These are phyloP conservation scores for Puccinia hordei DNA, from an alignment of 1,284 basidiomycete genomes.

Conservation along the genomic window DNA sequence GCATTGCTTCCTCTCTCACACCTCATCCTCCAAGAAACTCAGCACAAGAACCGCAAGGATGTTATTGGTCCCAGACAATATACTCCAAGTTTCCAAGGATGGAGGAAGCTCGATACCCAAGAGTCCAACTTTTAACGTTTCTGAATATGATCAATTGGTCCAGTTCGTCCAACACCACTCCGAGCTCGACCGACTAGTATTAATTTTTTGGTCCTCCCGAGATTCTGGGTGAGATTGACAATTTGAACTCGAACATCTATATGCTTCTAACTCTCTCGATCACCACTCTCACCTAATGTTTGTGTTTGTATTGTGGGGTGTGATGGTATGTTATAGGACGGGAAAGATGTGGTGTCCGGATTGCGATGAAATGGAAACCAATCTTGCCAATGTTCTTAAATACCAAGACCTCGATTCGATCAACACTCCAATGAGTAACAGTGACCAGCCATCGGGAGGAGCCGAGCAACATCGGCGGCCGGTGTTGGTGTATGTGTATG, in stretches of 20 bases:
- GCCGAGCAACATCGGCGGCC: not conserved
- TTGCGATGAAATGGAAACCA: slow-evolving; percentile 34
- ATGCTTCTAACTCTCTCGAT: not conserved
- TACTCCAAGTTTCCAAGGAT: not conserved
- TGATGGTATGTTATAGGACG: not conserved
- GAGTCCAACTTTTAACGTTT: not conserved
- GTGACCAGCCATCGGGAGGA: not conserved
- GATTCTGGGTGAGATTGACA: not conserved
- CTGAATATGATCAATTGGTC: not conserved
- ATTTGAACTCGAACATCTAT: no score
- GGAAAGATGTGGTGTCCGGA: slow-evolving; percentile 48
- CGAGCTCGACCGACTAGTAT: not conserved
- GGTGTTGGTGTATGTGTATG: slow-evolving; percentile 2
- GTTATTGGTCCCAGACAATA: not conserved
- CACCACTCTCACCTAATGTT: not conserved
- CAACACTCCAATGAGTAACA: not conserved
- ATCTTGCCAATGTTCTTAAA: slow-evolving; percentile 5
- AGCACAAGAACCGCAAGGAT: not conserved
- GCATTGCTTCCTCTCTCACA: no score
- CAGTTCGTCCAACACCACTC: not conserved
- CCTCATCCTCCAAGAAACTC: no score
- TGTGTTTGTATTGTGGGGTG: not conserved
- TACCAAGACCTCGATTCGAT: not conserved
- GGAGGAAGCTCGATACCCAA: not conserved
- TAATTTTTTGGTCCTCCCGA: slow-evolving; percentile 8